phyloP scores from a whole-genome alignment of 2,329 filamentous ascomycete genomes.

The Trichocomaceae sp. region DNA sequence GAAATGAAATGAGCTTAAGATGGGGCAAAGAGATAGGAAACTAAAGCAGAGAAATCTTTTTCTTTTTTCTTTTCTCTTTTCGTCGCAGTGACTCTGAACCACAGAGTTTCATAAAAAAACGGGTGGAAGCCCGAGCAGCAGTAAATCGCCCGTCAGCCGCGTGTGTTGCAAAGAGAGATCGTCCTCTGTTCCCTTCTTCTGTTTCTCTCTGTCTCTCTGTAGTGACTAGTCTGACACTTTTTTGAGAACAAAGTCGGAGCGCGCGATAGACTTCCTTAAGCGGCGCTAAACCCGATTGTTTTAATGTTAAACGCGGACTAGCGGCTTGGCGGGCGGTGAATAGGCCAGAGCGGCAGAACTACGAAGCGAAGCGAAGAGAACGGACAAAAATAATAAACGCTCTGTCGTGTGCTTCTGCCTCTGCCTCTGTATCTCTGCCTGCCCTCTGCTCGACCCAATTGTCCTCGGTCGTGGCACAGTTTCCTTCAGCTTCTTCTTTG shows the following conservation, averaged over 20 bases:
- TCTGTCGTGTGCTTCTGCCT: background rate
- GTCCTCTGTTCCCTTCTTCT: no score
- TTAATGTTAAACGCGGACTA: background rate
- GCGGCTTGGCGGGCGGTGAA: conserved; percentile 6
- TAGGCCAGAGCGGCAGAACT: conserved; percentile 8
- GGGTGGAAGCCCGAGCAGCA: background rate
- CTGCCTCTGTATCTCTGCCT: background rate
- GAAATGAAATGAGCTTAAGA: conserved; percentile 8
- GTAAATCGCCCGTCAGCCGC: background rate
- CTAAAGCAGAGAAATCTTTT: background rate
- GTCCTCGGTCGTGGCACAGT: background rate
- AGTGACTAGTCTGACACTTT: background rate
- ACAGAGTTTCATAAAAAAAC: background rate
- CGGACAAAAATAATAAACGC: conserved; percentile 19
- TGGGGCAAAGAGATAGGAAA: background rate
- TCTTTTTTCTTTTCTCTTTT: background rate
- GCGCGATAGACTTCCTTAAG: background rate
- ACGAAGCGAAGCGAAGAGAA: conserved; percentile 16
- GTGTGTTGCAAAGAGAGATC: background rate
- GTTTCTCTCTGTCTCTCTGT: background rate
- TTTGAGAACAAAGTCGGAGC: background rate
- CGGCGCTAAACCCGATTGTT: conserved; percentile 3
- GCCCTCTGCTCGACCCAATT: conserved; percentile 2
- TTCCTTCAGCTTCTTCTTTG: background rate
- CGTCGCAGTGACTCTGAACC: background rate